phyloP scores from a whole-genome alignment of 2,329 filamentous ascomycete genomes.

The Magnaporthiopsis poae region DNA sequence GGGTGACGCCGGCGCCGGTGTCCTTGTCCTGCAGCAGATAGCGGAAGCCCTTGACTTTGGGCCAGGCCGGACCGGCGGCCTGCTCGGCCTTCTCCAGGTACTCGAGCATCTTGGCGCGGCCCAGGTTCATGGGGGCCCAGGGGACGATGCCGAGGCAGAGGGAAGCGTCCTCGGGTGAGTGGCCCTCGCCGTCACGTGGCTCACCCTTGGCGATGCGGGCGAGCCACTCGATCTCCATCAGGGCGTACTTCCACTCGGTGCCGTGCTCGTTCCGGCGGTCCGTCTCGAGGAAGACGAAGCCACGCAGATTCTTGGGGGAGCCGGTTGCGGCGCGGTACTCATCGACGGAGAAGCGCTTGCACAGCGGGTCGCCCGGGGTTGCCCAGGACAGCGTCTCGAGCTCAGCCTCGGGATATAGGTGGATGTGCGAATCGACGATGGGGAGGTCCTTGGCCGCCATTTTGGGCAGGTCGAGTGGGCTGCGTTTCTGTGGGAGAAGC shows the following conservation, averaged over 20 bases:
- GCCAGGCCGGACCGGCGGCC: conserved; percentile 54
- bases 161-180: conserved; percentile 37
- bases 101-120: conserved; percentile 45
- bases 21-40: conserved; percentile 75
- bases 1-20: conserved; percentile 51
- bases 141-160: conserved; percentile 63
- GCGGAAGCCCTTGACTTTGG: conserved; percentile 65
- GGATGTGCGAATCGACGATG: conserved; percentile 85
- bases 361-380: conserved; percentile 46
- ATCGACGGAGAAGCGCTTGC: conserved; percentile 52
- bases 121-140: conserved; percentile 74
- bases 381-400: conserved; percentile 61
- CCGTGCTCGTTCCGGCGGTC: conserved; percentile 58
- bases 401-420: conserved; percentile 68
- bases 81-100: conserved; percentile 57
- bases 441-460: conserved; percentile 27
- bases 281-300: conserved; percentile 76
- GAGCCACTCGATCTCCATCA: conserved; percentile 64
- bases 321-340: conserved; percentile 48
- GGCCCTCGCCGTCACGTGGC: conserved; percentile 48
- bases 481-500: neutral
- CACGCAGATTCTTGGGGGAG: conserved; percentile 38
- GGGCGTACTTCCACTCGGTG: conserved; percentile 54
- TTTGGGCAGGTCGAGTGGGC: conserved; percentile 6
- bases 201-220: conserved; percentile 54